A percentile compares a stretch with the other conserved stretches of the same genome.
phyloP scores from a whole-genome alignment of 345 rosid species.

The Cardamine resedifolia region DNA sequence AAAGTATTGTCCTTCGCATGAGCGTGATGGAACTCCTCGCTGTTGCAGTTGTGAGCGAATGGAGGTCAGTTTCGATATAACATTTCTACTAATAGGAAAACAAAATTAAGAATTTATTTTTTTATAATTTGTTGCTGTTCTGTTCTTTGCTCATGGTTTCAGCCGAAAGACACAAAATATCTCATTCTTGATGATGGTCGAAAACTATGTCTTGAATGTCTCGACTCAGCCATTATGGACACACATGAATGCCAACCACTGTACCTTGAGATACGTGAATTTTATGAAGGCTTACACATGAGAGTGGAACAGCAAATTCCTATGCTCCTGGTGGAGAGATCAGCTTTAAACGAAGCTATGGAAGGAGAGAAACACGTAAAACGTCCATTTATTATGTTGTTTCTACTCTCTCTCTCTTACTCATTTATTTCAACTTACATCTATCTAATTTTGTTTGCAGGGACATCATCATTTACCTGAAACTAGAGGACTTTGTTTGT shows the following conservation, averaged over 20 bases:
- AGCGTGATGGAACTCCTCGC: constrained; percentile 72
- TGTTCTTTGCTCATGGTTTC: constrained; percentile 35
- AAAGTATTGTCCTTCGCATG: constrained; percentile 94
- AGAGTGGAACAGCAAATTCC: constrained; percentile 77
- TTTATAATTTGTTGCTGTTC: not conserved
- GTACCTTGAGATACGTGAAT: constrained; percentile 72
- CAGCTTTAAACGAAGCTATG: constrained; percentile 78
- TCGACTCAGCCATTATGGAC: constrained; percentile 83
- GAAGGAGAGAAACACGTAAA: constrained; percentile 61
- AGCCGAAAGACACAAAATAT: constrained; percentile 61
- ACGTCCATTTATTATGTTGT: not conserved
- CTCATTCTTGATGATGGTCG: constrained; percentile 77
- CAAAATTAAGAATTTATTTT: not conserved
- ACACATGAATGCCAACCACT: constrained; percentile 82
- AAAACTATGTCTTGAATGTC: constrained; percentile 78
- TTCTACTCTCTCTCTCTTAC: not conserved
- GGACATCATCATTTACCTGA: constrained; percentile 97
- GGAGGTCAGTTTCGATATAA: constrained; percentile 59
- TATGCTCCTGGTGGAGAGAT: constrained; percentile 79
- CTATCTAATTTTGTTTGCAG: constrained; percentile 35
- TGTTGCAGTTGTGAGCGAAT: constrained; percentile 85
- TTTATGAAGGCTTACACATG: constrained; percentile 86
- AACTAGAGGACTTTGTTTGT: constrained; percentile 97
- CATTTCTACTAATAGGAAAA: not conserved
- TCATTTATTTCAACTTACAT: not conserved